Evolutionary conservation across 345 rosid species (phyloP).

Genomic region (Eucalyptus erythrocorys): DNA sequence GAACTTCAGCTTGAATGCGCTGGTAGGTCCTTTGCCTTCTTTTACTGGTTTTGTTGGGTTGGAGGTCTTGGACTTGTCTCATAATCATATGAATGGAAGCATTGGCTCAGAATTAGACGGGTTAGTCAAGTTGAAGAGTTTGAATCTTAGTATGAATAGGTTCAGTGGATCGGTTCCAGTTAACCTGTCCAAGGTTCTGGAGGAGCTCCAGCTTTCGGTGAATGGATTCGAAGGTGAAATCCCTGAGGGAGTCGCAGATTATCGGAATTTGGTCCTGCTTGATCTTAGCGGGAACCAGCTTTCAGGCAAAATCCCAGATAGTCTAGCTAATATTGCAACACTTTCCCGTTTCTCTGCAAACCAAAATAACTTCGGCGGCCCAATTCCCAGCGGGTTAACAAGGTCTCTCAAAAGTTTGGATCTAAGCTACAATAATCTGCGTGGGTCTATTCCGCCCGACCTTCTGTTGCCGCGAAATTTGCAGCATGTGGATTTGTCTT

Average conservation of each 20-base stretch:
- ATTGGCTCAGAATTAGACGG: conserved; percentile 27
- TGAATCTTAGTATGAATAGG: conserved; percentile 26
- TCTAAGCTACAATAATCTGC: conserved; percentile 47
- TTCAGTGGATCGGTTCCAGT: conserved; percentile 36
- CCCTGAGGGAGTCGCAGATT: conserved; percentile 23
- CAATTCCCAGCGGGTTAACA: conserved; percentile 43
- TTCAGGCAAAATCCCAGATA: conserved; percentile 36
- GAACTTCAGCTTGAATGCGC: conserved; percentile 40
- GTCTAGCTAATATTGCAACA: conserved; percentile 22
- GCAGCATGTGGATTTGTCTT: conserved; percentile 48
- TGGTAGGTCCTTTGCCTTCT: conserved; percentile 29
- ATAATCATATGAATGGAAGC: conserved; percentile 16
- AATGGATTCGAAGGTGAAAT: conserved; percentile 21
- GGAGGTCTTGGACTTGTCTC: conserved; percentile 50
- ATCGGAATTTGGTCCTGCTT: conserved; percentile 17
- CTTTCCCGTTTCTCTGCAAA: conserved; percentile 57
- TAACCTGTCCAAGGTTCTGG: conserved; percentile 15
- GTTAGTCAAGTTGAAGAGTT: conserved; percentile 33
- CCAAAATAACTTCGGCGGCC: conserved; percentile 26
- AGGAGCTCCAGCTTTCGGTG: conserved; percentile 33
- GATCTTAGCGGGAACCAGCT: conserved; percentile 43
- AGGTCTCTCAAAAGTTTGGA: conserved; percentile 27
- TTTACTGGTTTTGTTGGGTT: conserved; percentile 37
- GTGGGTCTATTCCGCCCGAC: conserved; percentile 31
- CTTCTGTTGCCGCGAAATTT: conserved; percentile 24